These are phyloP conservation scores for Cymbopogon citratus DNA, from an alignment of 176 grass and related monocot genomes.

Conservation along the genomic window DNA sequence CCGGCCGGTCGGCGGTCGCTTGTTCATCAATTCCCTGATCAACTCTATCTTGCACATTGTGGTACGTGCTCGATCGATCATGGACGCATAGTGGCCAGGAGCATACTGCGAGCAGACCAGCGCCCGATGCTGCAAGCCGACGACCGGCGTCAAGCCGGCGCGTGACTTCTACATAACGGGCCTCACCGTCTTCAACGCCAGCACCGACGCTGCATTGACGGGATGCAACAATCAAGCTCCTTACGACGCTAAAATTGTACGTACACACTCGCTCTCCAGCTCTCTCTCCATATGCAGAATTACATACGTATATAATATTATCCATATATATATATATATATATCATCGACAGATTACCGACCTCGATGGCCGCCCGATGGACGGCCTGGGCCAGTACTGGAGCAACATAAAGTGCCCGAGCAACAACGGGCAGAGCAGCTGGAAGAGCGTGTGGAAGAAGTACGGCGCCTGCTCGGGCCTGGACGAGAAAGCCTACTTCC, in stretches of 20 bases:
- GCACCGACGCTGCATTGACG: not conserved
- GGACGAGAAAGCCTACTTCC: constrained; percentile 19
- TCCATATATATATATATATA: no score
- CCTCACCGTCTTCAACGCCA: constrained; percentile 7
- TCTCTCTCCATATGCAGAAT: no score
- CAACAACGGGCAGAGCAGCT: constrained; percentile 5
- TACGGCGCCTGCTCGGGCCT: constrained; percentile 40
- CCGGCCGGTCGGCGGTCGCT: no score
- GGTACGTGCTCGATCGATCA: no score
- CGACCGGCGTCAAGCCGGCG: constrained; percentile 6
- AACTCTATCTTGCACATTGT: no score
- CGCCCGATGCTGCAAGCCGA: constrained; percentile 29
- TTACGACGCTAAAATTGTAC: constrained; percentile 19
- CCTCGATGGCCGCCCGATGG: no score
- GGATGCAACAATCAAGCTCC: constrained; percentile 12
- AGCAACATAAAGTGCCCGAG: constrained; percentile 48
- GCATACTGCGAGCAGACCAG: constrained; percentile 36
- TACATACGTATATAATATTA: no score
- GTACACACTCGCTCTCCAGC: no score
- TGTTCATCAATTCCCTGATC: no score
- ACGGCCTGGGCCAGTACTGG: constrained; percentile 24
- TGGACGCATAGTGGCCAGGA: constrained; percentile 33
- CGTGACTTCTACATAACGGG: constrained; percentile 24
- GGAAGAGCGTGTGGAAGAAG: constrained; percentile 43
- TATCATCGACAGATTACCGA: no score